Conservation (phyloP, 2,329 filamentous ascomycete genomes). For the Remersonia thermophila region DNA sequence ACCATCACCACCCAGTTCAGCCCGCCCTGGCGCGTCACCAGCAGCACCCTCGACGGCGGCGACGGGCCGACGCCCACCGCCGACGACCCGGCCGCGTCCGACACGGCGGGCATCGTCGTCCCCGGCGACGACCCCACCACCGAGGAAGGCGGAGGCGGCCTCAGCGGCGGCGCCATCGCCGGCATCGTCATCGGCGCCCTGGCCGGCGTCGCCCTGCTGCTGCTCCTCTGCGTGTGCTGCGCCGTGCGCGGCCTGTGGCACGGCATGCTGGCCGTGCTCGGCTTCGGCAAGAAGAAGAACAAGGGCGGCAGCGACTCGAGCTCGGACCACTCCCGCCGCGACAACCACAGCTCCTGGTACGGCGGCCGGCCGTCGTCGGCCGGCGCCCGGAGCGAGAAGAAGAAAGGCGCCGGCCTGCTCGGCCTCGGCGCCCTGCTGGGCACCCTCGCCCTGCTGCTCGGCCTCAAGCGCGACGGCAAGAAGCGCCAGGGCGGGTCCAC, state of each 20-base stretch:
- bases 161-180: conserved; percentile 64
- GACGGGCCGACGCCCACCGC: conserved; percentile 43
- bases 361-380: conserved; percentile 31
- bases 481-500: conserved; percentile 29
- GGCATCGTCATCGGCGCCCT: conserved; percentile 69
- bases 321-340: conserved; percentile 37
- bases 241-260: conserved; percentile 51
- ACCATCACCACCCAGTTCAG: conserved; percentile 43
- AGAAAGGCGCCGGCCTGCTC: conserved; percentile 38
- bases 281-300: conserved; percentile 39
- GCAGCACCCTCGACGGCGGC: conserved; percentile 31
- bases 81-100: conserved; percentile 28
- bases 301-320: conserved; percentile 30
- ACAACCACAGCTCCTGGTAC: conserved; percentile 45
- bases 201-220: conserved; percentile 52
- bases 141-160: conserved; percentile 22
- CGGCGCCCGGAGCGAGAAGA: conserved; percentile 36
- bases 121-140: conserved; percentile 23
- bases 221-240: conserved; percentile 65
- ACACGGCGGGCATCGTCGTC: conserved; percentile 37
- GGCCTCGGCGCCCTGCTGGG: conserved; percentile 39
- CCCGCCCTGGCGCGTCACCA: conserved; percentile 39
- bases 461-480: conserved; percentile 33
- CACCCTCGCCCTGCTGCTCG: conserved; percentile 42
- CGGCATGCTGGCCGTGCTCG: conserved; percentile 46